Base-by-base conservation (phyloP, 129 eudicot genomes). In the Scalesia atractyloides region DNA sequence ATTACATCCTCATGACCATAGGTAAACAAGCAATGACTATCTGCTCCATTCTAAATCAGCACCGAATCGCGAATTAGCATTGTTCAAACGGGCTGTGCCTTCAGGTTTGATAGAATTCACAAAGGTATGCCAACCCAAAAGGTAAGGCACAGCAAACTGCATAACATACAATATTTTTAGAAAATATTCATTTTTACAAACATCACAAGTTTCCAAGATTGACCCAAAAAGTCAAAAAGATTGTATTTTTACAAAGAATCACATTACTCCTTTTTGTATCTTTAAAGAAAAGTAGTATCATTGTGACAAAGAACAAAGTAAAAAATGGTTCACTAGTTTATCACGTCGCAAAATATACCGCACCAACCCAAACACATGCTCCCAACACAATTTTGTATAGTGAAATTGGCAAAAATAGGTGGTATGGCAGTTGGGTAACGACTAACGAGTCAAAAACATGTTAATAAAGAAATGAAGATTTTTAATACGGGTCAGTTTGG, bases 11-110 rank as follows among this genome's bases (percentile, higher is more conserved):
- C 18, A 3, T 26, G 26, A 17, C 14, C 15, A 17, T 36, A 4
- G 19, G 54, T 36, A 52, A 49, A 53, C 70, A 3, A 77, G 43
- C 70, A 17, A 56, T 20, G 53, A 74, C 76, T 92, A 92, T 85
- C 98, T 87, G 82, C 81, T 89, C 98, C 98, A 92, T 77, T 92
- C 97, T 56, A 61, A 78, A 26, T 92, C 98, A 49, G 70, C 88
- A 9, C 86, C 85, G 52, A 86, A 71, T 72, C 91, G 85, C 5
- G 87, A 43, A 79, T 78, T 83, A 52, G 84, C 72, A 9, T 71
- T 84, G 90, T 82, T 86, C 10, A 17, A 56, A 43, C 84, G 72
- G 39, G 72, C 72, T 46, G 79, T n/a, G 64, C 84, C 92, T 30
- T 87, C 88, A 0, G 96, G 88, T 44, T 37, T 82, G 33, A 85